A percentile compares a stretch with the other conserved stretches of the same genome.
Evolutionary conservation across 129 eudicot genomes (phyloP).

Genomic region (Chrysanthemum makinoi): DNA sequence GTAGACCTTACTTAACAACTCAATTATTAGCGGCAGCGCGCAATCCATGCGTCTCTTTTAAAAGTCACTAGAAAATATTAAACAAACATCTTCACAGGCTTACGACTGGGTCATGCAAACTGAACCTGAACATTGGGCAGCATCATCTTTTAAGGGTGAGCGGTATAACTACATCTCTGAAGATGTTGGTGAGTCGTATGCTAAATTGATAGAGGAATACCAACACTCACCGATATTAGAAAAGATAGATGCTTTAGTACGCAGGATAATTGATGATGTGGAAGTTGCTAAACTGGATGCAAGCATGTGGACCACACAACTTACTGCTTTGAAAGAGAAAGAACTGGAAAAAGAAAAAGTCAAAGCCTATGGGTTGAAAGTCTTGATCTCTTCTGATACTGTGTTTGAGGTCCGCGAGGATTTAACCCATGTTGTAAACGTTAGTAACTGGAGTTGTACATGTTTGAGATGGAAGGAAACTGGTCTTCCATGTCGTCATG

Average conservation of each 20-base stretch:
- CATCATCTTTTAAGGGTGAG: constrained; percentile 57
- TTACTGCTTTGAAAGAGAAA: constrained; percentile 54
- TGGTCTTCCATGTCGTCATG: constrained; percentile 74
- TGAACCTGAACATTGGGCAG: constrained; percentile 73
- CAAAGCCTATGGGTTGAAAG: constrained; percentile 49
- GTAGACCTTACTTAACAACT: constrained; percentile 46
- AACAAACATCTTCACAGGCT: constrained; percentile 52
- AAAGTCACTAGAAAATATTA: constrained; percentile 54
- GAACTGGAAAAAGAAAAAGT: constrained; percentile 42
- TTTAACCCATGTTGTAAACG: constrained; percentile 65
- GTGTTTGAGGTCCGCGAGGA: constrained; percentile 78
- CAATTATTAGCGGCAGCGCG: constrained; percentile 68
- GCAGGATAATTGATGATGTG: constrained; percentile 36
- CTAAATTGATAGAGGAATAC: constrained; percentile 47
- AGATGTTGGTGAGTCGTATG: constrained; percentile 50
- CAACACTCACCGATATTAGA: constrained; percentile 49
- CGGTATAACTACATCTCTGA: constrained; percentile 52
- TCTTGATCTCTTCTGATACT: constrained; percentile 60
- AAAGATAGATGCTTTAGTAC: constrained; percentile 61
- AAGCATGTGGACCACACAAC: constrained; percentile 50
- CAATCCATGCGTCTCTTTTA: constrained; percentile 48
- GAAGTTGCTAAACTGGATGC: constrained; percentile 42
- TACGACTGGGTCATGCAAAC: constrained; percentile 69
- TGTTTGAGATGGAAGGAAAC: constrained; percentile 60
- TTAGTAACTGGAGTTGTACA: constrained; percentile 56